Evolutionary conservation across 306 rosid genomes (phyloP).

Genomic region (Prunus salicina): DNA sequence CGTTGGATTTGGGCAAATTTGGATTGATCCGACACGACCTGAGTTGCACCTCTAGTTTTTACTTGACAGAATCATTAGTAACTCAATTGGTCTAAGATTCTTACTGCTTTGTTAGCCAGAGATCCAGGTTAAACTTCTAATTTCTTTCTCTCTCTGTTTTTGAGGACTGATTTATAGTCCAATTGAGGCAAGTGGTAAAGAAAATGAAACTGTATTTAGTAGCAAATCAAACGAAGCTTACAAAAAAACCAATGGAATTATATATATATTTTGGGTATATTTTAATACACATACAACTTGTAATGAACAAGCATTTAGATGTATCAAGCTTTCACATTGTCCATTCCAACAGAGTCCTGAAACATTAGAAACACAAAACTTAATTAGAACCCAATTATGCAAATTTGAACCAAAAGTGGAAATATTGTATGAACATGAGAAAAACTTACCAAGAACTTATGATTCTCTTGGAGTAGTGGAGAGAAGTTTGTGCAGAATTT

Average conservation of each 20-base stretch:
- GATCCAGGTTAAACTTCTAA: not conserved
- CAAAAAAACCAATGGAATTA: not conserved
- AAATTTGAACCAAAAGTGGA: not conserved
- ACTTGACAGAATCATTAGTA: not conserved
- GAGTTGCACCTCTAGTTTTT: not conserved
- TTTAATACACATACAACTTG: not conserved
- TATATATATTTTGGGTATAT: not conserved
- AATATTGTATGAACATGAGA: not conserved
- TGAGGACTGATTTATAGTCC: not conserved
- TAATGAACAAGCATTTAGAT: not conserved
- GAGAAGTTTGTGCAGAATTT: slow-evolving; percentile 45
- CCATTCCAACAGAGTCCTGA: slow-evolving; percentile 28
- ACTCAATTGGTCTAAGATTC: not conserved
- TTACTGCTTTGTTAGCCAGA: not conserved
- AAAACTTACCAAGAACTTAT: slow-evolving; percentile 52
- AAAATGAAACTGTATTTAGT: not conserved
- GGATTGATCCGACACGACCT: not conserved
- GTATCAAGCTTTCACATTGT: slow-evolving; percentile 14
- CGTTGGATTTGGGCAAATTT: not conserved
- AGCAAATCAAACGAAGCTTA: not conserved
- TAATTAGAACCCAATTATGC: not conserved
- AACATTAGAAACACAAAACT: not conserved
- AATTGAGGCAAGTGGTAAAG: not conserved
- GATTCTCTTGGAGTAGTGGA: slow-evolving; percentile 58
- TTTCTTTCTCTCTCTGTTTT: not conserved